Evolutionary conservation across 768 basidiomycete species (phyloP).

Genomic region (Leccinum obscurum): DNA sequence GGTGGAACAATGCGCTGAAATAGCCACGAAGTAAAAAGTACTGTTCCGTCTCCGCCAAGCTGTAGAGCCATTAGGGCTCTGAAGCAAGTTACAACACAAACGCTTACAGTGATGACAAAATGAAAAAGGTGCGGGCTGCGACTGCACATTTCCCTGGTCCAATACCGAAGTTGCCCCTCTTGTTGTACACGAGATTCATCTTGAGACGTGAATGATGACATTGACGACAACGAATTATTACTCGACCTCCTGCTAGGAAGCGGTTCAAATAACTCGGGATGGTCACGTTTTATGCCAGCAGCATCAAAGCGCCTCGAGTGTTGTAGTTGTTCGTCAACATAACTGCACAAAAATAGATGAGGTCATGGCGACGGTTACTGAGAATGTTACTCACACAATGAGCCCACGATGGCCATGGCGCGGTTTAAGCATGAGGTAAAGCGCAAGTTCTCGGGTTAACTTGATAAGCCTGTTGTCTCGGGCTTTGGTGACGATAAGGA

Average conservation of each 20-base stretch:
- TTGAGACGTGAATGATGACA: constrained; percentile 43
- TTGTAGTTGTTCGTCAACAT: constrained; percentile 91
- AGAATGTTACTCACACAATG: constrained; percentile 64
- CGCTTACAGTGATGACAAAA: constrained; percentile 92
- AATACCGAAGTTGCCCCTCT: constrained; percentile 93
- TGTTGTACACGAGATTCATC: constrained; percentile 45
- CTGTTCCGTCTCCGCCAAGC: constrained; percentile 98
- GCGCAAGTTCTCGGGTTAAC: constrained; percentile 88
- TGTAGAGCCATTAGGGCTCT: constrained; percentile 35
- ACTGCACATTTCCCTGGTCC: constrained; percentile 97
- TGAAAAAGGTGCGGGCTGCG: constrained; percentile 91
- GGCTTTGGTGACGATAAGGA: constrained; percentile 97
- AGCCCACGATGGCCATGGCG: constrained; percentile 70
- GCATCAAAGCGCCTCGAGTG: constrained; percentile 94
- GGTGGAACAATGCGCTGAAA: constrained; percentile 99
- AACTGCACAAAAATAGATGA: constrained; percentile 47
- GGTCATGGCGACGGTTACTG: constrained; percentile 5
- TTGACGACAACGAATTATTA: constrained; percentile 57
- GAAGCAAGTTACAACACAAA: not conserved
- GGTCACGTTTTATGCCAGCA: constrained; percentile 77
- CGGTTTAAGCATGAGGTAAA: constrained; percentile 94
- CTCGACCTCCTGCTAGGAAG: constrained; percentile 73
- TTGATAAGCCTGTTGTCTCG: constrained; percentile 95
- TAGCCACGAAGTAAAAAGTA: constrained; percentile 98
- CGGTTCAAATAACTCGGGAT: constrained; percentile 87